Base-by-base conservation (phyloP, 1,284 basidiomycete species). In the Hemileia vastatrix region DNA sequence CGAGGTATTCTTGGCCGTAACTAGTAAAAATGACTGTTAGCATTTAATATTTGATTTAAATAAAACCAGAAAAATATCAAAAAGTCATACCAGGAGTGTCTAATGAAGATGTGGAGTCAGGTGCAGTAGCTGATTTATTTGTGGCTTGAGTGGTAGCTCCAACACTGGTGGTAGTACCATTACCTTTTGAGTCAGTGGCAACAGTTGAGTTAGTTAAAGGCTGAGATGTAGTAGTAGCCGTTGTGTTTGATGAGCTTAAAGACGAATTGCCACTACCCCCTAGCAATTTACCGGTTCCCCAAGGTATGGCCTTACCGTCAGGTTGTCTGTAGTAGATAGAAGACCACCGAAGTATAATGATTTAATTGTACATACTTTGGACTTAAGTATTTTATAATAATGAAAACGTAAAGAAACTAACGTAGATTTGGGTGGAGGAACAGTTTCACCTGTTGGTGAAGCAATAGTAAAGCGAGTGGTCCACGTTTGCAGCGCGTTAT, bases 381-480 rank as follows among this genome's bases (percentile, higher is more conserved):
- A 6, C 13, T n/a, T 48, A 24, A n/a, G 8, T 44, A n/a, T 23
- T 8, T 40, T 6, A 45, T 18, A 9, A 44, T 9, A 47, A 23
- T 1, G 55, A 21, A 1, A 43, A 40, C 15, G 32, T 48, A 55
- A 58, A 43, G 1, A n/a, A 36, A 19, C 44, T 57, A 55, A 44
- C 52, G 27, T 44, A 1, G 11, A 33, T 27, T 54, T 52, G 13
- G 54, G 32, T 0, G 86, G 80, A n/a, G 82, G 66, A 1, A 79
- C 80, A 33, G 80, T 77, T 4, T 76, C 67, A 3, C 84, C 84
- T 33, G 76, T 69, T 1, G 80, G 57, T 44, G 80, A 80, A 0
- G 86, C 83, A 71, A 91, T 88, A 45, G 85, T 79, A 80, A 90
- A 92, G 44, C 89, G 85, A 6, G 83, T 84, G 0, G 88, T 88